Evolutionary conservation across 2,329 filamentous ascomycete species (phyloP).

Genomic region (Fusarium gaditjirri): DNA sequence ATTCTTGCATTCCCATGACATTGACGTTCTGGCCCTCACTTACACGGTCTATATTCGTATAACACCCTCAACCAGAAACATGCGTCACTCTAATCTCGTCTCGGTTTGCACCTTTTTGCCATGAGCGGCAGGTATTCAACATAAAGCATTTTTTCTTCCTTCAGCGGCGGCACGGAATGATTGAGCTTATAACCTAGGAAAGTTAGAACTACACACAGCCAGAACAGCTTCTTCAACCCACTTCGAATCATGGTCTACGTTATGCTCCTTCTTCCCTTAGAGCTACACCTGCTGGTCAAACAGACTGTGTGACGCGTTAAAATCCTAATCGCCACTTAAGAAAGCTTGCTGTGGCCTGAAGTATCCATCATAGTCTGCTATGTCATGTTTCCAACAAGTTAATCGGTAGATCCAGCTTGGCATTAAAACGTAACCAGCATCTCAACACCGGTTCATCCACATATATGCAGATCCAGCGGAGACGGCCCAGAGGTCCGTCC

Average conservation of each 20-base stretch:
- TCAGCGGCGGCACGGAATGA: constrained; percentile 10
- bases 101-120: not conserved
- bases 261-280: not conserved
- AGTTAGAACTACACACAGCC: not conserved
- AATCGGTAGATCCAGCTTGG: constrained; percentile 29
- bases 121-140: not conserved
- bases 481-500: not conserved
- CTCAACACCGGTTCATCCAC: constrained; percentile 11
- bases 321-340: not conserved
- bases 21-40: not conserved
- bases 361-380: not conserved
- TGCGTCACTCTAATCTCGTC: not conserved
- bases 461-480: constrained; percentile 24
- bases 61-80: not conserved
- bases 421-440: constrained; percentile 13
- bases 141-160: constrained; percentile 20
- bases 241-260: not conserved
- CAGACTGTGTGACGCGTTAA: not conserved
- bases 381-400: constrained; percentile 7
- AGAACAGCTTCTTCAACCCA: not conserved
- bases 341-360: not conserved
- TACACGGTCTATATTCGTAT: not conserved
- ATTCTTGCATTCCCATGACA: constrained; percentile 18
- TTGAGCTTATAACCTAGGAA: not conserved
- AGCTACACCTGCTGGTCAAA: not conserved